Evolutionary conservation across 2,329 filamentous ascomycete genomes (phyloP).

Genomic region (Ophiostoma triangulosporum): DNA sequence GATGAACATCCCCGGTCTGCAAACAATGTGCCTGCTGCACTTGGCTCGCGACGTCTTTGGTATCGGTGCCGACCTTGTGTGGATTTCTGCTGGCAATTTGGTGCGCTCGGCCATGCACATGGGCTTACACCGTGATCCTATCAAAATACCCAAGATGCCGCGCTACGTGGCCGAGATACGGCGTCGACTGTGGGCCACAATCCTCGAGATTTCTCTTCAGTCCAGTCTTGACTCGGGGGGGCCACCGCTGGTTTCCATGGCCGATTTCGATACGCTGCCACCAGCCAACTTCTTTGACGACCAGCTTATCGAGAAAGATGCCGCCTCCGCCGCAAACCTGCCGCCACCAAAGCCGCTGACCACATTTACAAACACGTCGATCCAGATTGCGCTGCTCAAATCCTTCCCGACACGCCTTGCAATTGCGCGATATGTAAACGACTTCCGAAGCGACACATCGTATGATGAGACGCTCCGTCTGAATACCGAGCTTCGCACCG

Average conservation of each 20-base stretch:
- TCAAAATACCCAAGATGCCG: constrained; percentile 22
- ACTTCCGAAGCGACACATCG: constrained; percentile 27
- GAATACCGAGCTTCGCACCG: constrained; percentile 29
- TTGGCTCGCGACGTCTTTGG: constrained; percentile 31
- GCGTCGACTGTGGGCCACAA: constrained; percentile 21
- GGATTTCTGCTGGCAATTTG: constrained; percentile 32
- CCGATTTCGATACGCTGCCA: constrained; percentile 34
- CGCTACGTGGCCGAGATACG: constrained; percentile 31
- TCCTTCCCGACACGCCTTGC: constrained; percentile 31
- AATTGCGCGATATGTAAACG: constrained; percentile 33
- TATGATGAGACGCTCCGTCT: constrained; percentile 35
- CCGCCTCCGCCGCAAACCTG: not conserved
- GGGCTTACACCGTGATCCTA: constrained; percentile 37
- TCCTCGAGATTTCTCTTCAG: constrained; percentile 33
- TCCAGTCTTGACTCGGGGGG: constrained; percentile 33
- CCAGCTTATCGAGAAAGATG: constrained; percentile 23
- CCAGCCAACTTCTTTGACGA: constrained; percentile 38
- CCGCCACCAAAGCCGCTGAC: constrained; percentile 21
- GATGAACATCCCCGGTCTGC: constrained; percentile 34
- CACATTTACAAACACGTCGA: constrained; percentile 32
- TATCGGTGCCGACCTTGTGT: constrained; percentile 32
- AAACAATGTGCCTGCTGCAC: constrained; percentile 38
- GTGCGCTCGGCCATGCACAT: constrained; percentile 34
- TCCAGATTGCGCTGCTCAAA: constrained; percentile 32
- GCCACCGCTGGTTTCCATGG: constrained; percentile 28